Base-by-base conservation (phyloP, 495 filamentous ascomycete species). In the Hypoxylon intermedium region DNA sequence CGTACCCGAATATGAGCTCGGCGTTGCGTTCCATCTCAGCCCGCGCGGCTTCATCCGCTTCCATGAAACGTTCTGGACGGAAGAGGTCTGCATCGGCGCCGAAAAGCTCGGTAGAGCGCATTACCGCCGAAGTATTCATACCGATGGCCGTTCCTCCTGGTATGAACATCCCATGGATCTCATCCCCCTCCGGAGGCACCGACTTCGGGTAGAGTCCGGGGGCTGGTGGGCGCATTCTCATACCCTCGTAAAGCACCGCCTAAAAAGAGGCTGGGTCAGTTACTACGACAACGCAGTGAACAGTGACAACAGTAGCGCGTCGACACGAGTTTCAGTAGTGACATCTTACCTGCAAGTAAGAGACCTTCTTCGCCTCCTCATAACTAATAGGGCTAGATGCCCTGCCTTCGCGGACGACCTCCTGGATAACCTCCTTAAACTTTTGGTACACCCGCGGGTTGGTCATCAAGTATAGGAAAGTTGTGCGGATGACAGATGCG, bases 391-490 rank as follows among this genome's bases (percentile, higher is more conserved):
- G 67, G 85, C 88, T 58, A 72, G 87, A 58, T 72, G 76, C 55
- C 20, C 33, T 67, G 82, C 91, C 43, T 84, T 90, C 33, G 4
- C 9, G 31, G 74, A 76, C 38, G 69, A 78, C 28, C 76, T 92
- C 13, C 79, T 75, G 9, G 88, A 94, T 65, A 80, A 81, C 36
- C 85, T 88, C 70, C 79, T 90, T 73, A 83, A 88, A 49, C 65
- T 89, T 78, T 12, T 75, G 71, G 55, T 85, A 86, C 2, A 81
- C 74, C 0, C 61, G 55, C 2, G 75, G 71, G 31, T 77, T 67
- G 3, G 71, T 68, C 13, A 85, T 60, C 16, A 87, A 65, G 58
- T 82, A 81, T 26, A 77, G 69, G 45, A 87, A 74, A 46, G 85
- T 71, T 0, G 76, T 76, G 45, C 81, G 79, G 67, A 87, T 81